phyloP scores from a whole-genome alignment of 2,329 filamentous ascomycete species.

The Colletotrichum euphorbiae region DNA sequence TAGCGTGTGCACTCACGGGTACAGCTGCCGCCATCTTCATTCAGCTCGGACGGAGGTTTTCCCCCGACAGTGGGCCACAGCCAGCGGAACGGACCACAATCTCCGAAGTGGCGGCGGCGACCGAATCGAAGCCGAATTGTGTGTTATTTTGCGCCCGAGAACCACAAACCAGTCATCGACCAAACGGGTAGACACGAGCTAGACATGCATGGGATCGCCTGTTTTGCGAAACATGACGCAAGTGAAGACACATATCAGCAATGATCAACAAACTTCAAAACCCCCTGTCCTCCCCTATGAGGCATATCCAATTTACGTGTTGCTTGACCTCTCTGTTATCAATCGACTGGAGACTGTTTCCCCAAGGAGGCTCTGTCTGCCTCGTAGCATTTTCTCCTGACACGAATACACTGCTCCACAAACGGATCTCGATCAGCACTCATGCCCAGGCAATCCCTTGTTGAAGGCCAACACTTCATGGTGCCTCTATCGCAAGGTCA shows the following conservation, averaged over 20 bases:
- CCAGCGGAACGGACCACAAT: background rate
- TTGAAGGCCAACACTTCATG: too few species aligned
- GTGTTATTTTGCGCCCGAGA: too few species aligned
- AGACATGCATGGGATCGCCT: too few species aligned
- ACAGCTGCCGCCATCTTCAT: too few species aligned
- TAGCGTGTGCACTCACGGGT: too few species aligned
- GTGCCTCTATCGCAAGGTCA: background rate
- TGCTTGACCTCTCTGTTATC: background rate
- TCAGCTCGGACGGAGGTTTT: constrained; percentile 1
- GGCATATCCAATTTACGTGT: background rate
- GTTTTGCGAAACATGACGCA: too few species aligned
- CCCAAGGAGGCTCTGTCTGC: background rate
- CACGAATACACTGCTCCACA: too few species aligned
- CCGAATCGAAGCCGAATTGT: background rate
- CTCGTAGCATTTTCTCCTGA: background rate
- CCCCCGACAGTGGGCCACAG: constrained; percentile 4
- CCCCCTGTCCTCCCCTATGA: constrained; percentile 4
- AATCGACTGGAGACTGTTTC: background rate
- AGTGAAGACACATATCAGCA: background rate
- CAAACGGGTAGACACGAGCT: too few species aligned
- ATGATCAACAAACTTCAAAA: too few species aligned
- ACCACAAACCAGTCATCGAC: too few species aligned
- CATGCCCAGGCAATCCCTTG: too few species aligned
- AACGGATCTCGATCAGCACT: background rate
- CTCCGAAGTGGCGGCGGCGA: constrained; percentile 1